Conservation (phyloP, 495 filamentous ascomycete species). For the Penicillium paxilli region DNA sequence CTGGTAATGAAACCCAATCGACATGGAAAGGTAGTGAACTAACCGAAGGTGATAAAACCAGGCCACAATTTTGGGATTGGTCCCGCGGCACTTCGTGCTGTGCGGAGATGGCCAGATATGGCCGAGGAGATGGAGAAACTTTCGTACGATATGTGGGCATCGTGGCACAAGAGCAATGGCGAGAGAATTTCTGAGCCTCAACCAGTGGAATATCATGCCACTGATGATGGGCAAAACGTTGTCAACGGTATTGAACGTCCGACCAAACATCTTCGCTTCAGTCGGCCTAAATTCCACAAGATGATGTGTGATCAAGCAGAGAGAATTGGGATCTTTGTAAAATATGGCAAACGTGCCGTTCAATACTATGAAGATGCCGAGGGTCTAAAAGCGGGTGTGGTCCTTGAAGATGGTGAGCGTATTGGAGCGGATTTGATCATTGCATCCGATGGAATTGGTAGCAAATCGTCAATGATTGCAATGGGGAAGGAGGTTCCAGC, state of each 20-base stretch:
- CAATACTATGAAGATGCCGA: constrained; percentile 50
- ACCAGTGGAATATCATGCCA: constrained; percentile 20
- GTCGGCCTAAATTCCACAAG: constrained; percentile 53
- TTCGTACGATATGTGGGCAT: constrained; percentile 48
- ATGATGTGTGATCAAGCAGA: constrained; percentile 56
- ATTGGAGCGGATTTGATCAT: constrained; percentile 56
- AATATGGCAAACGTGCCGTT: constrained; percentile 49
- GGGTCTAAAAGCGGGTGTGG: constrained; percentile 38
- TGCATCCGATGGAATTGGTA: constrained; percentile 57
- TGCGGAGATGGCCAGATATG: constrained; percentile 59
- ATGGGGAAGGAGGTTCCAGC: constrained; percentile 13
- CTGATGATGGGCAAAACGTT: not conserved
- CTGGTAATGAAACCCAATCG: not conserved
- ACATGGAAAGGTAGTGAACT: not conserved
- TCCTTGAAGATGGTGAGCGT: constrained; percentile 42
- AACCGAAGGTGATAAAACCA: constrained; percentile 19
- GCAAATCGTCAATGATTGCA: constrained; percentile 48
- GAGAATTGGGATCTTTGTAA: constrained; percentile 46
- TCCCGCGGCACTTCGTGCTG: constrained; percentile 43
- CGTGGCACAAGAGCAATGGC: constrained; percentile 54
- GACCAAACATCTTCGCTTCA: constrained; percentile 41
- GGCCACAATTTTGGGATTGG: constrained; percentile 59
- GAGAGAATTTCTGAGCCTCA: constrained; percentile 47
- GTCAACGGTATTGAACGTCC: constrained; percentile 30
- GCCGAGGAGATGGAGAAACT: constrained; percentile 45